Evolutionary conservation across 1,139 yeast species (phyloP).

Genomic region (Yamadazyma songkhlaensis): DNA sequence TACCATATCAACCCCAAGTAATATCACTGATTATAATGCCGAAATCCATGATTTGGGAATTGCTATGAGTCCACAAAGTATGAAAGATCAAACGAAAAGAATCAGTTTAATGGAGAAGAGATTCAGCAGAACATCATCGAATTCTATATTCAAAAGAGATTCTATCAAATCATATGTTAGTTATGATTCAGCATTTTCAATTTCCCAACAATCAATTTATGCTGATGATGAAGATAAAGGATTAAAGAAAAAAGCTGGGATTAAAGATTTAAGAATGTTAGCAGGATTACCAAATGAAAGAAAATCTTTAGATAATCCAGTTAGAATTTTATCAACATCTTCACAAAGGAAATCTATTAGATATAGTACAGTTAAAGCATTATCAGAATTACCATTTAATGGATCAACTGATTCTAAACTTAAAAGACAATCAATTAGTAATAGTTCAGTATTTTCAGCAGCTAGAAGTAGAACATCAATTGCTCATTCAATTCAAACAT

Average conservation of each 20-base stretch:
- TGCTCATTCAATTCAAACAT: conserved; percentile 17
- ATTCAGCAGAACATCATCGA: conserved; percentile 27
- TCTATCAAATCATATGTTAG: conserved; percentile 52
- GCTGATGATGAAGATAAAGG: conserved; percentile 16
- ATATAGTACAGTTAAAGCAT: conserved; percentile 38
- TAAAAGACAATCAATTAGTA: conserved; percentile 21
- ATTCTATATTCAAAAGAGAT: conserved; percentile 30
- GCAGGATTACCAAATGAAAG: conserved; percentile 19
- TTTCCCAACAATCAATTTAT: conserved; percentile 23
- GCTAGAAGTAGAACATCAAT: conserved; percentile 22
- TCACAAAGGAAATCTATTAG: conserved; percentile 30
- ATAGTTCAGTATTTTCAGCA: conserved; percentile 38
- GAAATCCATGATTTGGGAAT: conserved; percentile 47
- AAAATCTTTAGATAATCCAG: conserved; percentile 24
- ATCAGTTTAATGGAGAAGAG: conserved; percentile 26
- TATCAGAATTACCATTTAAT: conserved; percentile 42
- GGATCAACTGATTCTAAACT: conserved; percentile 17
- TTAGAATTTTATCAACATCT: conserved; percentile 19
- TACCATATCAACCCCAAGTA: conserved; percentile 40
- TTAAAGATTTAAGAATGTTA: conserved; percentile 30
- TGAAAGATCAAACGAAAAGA: conserved; percentile 21
- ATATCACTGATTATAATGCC: conserved; percentile 39
- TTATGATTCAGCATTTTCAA: conserved; percentile 54
- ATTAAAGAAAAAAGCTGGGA: conserved; percentile 38
- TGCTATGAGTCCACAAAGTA: conserved; percentile 40